phyloP scores from a whole-genome alignment of 1,284 basidiomycete genomes.

The Phylloboletellus chloephorus region DNA sequence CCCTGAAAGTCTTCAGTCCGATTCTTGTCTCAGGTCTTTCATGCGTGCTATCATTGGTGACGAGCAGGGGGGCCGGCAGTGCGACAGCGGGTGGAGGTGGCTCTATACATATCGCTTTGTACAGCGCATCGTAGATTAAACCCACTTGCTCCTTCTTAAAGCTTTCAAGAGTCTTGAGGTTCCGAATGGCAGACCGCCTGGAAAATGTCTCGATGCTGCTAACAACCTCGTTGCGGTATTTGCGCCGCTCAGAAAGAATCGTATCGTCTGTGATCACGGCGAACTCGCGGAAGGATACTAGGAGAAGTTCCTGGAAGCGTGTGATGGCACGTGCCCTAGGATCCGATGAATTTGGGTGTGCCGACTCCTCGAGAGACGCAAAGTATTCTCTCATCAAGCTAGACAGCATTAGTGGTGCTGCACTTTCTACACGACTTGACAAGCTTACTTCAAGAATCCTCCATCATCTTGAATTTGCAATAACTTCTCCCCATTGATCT shows the following conservation, averaged over 20 bases:
- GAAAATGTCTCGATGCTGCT: conserved; percentile 94
- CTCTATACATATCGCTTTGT: conserved; percentile 79
- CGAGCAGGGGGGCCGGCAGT: conserved; percentile 47
- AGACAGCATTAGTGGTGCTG: conserved; percentile 2
- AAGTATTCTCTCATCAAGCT: conserved; percentile 96
- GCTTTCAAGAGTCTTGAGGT: conserved; percentile 75
- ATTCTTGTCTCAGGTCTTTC: conserved; percentile 90
- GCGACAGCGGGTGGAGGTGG: conserved; percentile 54
- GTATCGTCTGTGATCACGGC: conserved; percentile 95
- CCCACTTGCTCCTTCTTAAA: conserved; percentile 91
- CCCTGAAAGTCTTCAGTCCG: conserved; percentile 80
- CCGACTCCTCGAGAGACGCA: conserved; percentile 87
- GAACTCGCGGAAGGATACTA: conserved; percentile 97
- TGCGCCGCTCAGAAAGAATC: conserved; percentile 81
- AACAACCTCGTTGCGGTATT: conserved; percentile 88
- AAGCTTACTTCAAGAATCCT: conserved; percentile 82
- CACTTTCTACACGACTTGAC: not conserved
- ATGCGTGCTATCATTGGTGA: conserved; percentile 51
- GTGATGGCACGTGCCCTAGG: conserved; percentile 92
- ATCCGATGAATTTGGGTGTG: conserved; percentile 86
- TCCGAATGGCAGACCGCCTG: conserved; percentile 90
- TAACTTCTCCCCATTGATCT: conserved; percentile 95
- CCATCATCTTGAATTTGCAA: conserved; percentile 97
- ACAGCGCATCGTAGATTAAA: conserved; percentile 86
- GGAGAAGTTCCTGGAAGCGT: conserved; percentile 94